Percentiles rank a stretch among this genome's conserved stretches.
These are phyloP conservation scores for Pisolithus microcarpus DNA, from an alignment of 768 basidiomycete species.

Conservation along the genomic window DNA sequence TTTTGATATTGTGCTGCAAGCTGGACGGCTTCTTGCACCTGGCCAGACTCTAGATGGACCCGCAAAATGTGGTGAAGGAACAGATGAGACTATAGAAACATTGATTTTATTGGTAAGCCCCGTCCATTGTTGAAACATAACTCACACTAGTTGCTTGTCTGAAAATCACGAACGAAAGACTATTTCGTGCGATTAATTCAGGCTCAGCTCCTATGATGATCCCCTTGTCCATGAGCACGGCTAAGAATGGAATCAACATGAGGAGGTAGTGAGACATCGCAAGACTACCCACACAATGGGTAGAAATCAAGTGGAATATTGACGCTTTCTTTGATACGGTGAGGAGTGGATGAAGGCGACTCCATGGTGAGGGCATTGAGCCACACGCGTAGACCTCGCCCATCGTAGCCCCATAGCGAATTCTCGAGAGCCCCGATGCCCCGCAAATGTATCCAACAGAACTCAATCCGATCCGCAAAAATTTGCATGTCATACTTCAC, in stretches of 20 bases:
- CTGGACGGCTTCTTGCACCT: slow-evolving; percentile 68
- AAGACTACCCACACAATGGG: slow-evolving; percentile 65
- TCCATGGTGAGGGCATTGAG: slow-evolving; percentile 92
- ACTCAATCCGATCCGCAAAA: slow-evolving; percentile 93
- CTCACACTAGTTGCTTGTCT: slow-evolving; percentile 84
- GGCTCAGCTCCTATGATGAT: slow-evolving; percentile 96
- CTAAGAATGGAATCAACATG: slow-evolving; percentile 34
- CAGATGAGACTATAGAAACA: slow-evolving; percentile 66
- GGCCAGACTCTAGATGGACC: slow-evolving; percentile 62
- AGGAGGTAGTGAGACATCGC: background rate
- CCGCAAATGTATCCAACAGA: slow-evolving; percentile 96
- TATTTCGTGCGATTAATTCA: slow-evolving; percentile 67
- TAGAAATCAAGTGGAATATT: slow-evolving; percentile 92
- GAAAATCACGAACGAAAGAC: slow-evolving; percentile 85
- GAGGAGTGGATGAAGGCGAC: slow-evolving; percentile 33
- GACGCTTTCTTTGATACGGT: slow-evolving; percentile 85
- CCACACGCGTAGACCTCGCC: slow-evolving; percentile 85
- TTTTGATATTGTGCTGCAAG: slow-evolving; percentile 84
- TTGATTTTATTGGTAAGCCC: background rate
- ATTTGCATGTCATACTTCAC: slow-evolving; percentile 97
- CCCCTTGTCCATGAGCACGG: slow-evolving; percentile 97
- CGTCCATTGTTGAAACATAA: slow-evolving; percentile 8
- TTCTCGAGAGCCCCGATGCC: slow-evolving; percentile 93
- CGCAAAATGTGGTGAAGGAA: slow-evolving; percentile 90
- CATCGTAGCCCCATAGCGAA: slow-evolving; percentile 96